A percentile compares a stretch with the other conserved stretches of the same genome.
These are phyloP conservation scores for Celoporthe dispersa DNA, from an alignment of 2,329 filamentous ascomycete species.

Conservation along the genomic window DNA sequence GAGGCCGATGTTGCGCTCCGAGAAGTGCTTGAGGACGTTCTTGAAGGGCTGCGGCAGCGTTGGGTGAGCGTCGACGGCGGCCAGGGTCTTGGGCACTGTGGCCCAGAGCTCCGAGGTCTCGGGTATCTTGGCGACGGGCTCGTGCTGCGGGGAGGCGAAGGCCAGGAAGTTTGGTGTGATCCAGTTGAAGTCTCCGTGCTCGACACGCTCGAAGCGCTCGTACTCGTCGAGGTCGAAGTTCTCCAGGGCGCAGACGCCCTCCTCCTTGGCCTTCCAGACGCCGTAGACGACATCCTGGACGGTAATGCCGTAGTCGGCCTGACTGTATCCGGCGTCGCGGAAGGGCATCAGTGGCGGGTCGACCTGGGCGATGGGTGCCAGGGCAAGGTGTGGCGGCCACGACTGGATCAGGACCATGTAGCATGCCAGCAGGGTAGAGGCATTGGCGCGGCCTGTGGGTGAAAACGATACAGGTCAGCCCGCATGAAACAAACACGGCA, in stretches of 20 bases:
- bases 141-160: constrained; percentile 91
- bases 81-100: constrained; percentile 75
- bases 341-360: constrained; percentile 99
- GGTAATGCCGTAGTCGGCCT: constrained; percentile 93
- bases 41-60: constrained; percentile 87
- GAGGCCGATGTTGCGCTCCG: constrained; percentile 83
- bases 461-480: constrained; percentile 32
- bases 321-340: constrained; percentile 96
- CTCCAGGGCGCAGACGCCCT: constrained; percentile 86
- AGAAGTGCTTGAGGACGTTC: constrained; percentile 91
- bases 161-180: constrained; percentile 93
- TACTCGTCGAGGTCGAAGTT: constrained; percentile 98
- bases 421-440: constrained; percentile 91
- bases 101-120: constrained; percentile 74
- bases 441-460: constrained; percentile 80
- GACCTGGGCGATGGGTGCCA: constrained; percentile 94
- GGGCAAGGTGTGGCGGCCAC: constrained; percentile 93
- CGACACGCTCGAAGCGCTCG: constrained; percentile 91
- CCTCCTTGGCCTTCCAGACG: constrained; percentile 98
- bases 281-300: constrained; percentile 98
- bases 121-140: constrained; percentile 73
- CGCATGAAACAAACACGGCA: not conserved
- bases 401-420: constrained; percentile 99
- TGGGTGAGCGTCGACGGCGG: constrained; percentile 70
- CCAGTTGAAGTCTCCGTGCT: constrained; percentile 99